These are phyloP conservation scores for Citrus reticulata DNA, from an alignment of 345 rosid species.

Conservation along the genomic window DNA sequence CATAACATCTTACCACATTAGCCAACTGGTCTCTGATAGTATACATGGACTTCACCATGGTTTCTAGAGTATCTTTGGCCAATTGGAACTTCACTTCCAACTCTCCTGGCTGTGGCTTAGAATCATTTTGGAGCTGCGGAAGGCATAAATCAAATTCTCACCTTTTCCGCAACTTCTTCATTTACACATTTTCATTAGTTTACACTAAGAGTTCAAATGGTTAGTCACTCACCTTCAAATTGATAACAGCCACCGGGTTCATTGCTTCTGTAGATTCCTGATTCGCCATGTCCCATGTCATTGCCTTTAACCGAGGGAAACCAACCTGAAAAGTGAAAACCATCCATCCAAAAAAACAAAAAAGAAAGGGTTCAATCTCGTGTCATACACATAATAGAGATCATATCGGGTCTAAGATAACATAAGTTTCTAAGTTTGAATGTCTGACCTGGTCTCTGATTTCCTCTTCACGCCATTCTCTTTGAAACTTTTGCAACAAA, in stretches of 20 bases:
- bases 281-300: constrained; percentile 53
- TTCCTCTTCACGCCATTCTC: constrained; percentile 54
- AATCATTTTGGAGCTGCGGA: constrained; percentile 50
- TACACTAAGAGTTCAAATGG: background rate
- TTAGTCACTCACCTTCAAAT: constrained; percentile 37
- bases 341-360: background rate
- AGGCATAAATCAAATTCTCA: background rate
- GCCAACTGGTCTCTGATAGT: constrained; percentile 45
- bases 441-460: constrained; percentile 44
- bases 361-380: background rate
- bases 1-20: constrained; percentile 27
- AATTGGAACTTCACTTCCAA: constrained; percentile 44
- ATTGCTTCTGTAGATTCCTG: constrained; percentile 22
- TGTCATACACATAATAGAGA: background rate
- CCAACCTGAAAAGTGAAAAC: constrained; percentile 36
- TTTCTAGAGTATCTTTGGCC: constrained; percentile 41
- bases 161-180: background rate
- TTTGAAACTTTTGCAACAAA: constrained; percentile 56
- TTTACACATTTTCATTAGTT: background rate
- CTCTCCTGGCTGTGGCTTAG: constrained; percentile 34
- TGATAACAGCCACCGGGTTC: constrained; percentile 46
- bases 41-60: constrained; percentile 41
- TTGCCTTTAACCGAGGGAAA: constrained; percentile 48
- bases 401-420: background rate
- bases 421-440: background rate